These are phyloP conservation scores for Myxozyma mucilagina DNA, from an alignment of 805 yeast genomes.

Conservation along the genomic window DNA sequence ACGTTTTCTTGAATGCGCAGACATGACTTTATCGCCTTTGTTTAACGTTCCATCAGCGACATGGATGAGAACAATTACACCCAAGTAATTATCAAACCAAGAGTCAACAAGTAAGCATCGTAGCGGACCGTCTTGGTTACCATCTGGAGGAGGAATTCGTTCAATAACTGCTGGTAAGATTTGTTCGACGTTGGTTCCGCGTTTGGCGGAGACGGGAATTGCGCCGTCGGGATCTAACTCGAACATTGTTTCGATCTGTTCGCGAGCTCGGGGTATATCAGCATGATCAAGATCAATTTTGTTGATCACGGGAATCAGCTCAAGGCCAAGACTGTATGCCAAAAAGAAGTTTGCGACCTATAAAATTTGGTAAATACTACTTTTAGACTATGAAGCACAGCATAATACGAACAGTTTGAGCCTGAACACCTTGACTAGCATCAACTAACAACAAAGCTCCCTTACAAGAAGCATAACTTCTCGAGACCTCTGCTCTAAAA, in stretches of 20 bases:
- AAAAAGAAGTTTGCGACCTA: constrained; percentile 82
- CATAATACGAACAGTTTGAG: constrained; percentile 67
- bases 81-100: constrained; percentile 92
- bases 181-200: constrained; percentile 75
- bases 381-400: not conserved
- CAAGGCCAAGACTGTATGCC: constrained; percentile 81
- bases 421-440: constrained; percentile 95
- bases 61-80: constrained; percentile 82
- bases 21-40: constrained; percentile 71
- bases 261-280: constrained; percentile 74
- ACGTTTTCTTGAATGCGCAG: constrained; percentile 71
- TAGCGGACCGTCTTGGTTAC: constrained; percentile 53
- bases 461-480: constrained; percentile 94
- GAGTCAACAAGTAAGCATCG: constrained; percentile 89
- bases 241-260: constrained; percentile 81
- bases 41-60: constrained; percentile 79
- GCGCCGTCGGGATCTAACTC: constrained; percentile 75
- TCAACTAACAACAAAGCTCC: constrained; percentile 90
- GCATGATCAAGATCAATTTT: constrained; percentile 90
- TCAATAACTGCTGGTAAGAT: constrained; percentile 81
- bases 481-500: constrained; percentile 86
- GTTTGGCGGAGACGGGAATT: constrained; percentile 86
- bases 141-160: constrained; percentile 77
- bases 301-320: constrained; percentile 84
- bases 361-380: not conserved